Conservation (phyloP, 2,329 filamentous ascomycete species). For the Decorospora gaudefroyi region DNA sequence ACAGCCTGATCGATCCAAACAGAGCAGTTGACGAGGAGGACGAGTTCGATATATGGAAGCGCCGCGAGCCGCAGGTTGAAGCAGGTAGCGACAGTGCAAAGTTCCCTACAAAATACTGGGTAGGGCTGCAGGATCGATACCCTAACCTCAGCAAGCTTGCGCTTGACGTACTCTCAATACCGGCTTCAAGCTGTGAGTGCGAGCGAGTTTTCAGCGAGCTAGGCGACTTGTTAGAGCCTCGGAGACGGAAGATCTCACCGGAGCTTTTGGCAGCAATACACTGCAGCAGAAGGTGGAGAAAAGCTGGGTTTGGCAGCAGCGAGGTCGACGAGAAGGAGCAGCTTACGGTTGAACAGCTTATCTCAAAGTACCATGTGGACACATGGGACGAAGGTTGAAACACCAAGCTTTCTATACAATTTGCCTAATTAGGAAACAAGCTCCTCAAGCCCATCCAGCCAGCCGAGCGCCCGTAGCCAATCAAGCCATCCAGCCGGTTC, state of each 20-base stretch:
- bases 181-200: conserved; percentile 5
- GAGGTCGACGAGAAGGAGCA: not conserved
- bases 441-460: conserved; percentile 1
- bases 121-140: not conserved
- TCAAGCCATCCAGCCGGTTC: not conserved
- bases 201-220: conserved; percentile 7
- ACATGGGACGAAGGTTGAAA: not conserved
- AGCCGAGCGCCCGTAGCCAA: not conserved
- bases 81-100: not conserved
- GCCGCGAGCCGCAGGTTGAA: not conserved
- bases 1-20: not conserved
- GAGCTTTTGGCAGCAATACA: conserved; percentile 1
- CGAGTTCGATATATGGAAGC: not conserved
- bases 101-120: not conserved
- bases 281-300: not conserved
- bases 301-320: not conserved
- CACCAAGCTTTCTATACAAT: not conserved
- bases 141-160: not conserved
- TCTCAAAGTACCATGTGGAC: not conserved
- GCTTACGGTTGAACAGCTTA: not conserved
- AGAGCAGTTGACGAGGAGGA: not conserved
- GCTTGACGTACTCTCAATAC: conserved; percentile 4
- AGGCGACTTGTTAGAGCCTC: conserved; percentile 8
- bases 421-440: not conserved
- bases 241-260: not conserved